Conservation (phyloP, 306 rosid genomes). For the Vigna reflexopilosa region DNA sequence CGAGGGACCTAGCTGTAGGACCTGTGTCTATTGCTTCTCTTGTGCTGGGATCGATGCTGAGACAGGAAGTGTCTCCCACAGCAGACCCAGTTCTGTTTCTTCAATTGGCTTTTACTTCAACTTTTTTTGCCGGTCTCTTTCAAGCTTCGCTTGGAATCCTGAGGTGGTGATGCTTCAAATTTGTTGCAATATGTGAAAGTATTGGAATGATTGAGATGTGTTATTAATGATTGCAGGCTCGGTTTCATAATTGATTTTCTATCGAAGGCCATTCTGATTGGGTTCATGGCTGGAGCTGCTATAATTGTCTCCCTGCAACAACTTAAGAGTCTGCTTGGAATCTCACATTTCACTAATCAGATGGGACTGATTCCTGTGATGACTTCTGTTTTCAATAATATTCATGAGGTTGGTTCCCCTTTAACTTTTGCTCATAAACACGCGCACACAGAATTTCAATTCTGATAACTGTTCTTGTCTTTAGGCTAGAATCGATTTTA, state of each 20-base stretch:
- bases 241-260: conserved; percentile 94
- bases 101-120: conserved; percentile 83
- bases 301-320: conserved; percentile 91
- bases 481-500: not conserved
- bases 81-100: conserved; percentile 73
- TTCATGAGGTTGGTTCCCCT: conserved; percentile 61
- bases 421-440: not conserved
- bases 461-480: not conserved
- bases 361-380: conserved; percentile 84
- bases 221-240: conserved; percentile 59
- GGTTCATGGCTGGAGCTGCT: conserved; percentile 99
- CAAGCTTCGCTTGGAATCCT: conserved; percentile 91
- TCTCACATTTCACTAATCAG: conserved; percentile 73
- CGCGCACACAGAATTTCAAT: not conserved
- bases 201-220: not conserved
- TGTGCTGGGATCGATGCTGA: conserved; percentile 85
- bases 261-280: conserved; percentile 87
- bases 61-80: conserved; percentile 81
- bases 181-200: not conserved
- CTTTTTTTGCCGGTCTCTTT: conserved; percentile 86
- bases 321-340: conserved; percentile 88
- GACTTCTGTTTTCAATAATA: conserved; percentile 71
- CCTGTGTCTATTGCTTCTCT: conserved; percentile 99
- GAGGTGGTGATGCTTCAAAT: conserved; percentile 65
- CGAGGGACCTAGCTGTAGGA: conserved; percentile 94